Evolutionary conservation across 179 eudicot genomes (phyloP).

Genomic region (Amaranthus tricolor): DNA sequence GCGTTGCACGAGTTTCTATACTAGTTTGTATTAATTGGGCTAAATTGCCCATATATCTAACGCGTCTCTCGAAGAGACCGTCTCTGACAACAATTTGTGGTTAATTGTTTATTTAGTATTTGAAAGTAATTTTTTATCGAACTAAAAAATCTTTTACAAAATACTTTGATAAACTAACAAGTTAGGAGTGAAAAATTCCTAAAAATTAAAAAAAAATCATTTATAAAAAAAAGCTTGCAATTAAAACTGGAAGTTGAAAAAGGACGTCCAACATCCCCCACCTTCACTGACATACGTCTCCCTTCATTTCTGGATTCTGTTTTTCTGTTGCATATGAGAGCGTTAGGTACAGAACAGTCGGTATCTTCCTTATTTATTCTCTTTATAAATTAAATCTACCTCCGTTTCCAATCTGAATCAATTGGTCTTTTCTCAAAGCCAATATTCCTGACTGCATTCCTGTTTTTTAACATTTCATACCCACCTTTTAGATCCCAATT

Average conservation of each 20-base stretch:
- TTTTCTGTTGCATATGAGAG: neutral
- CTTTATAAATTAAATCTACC: conserved; percentile 12
- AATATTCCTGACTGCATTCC: neutral
- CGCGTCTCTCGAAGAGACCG: no score
- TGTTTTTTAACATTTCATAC: neutral
- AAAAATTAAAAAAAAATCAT: no score
- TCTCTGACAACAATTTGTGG: no score
- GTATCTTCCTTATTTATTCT: conserved; percentile 11
- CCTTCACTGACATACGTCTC: conserved; percentile 17
- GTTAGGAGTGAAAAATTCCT: no score
- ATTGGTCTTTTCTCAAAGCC: neutral
- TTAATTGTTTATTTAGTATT: no score
- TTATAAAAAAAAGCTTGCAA: no score
- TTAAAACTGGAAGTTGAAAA: conserved; percentile 3
- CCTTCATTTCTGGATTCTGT: neutral
- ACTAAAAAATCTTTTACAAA: no score
- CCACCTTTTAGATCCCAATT: neutral
- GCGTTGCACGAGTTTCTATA: no score
- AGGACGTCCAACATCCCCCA: conserved; percentile 19
- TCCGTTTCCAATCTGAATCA: neutral
- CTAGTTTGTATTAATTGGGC: no score
- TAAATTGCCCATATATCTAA: no score
- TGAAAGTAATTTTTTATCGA: no score
- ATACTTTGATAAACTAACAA: no score
- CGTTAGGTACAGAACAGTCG: conserved; percentile 8